Percentiles rank a stretch among this genome's conserved stretches.
Conservation (phyloP, 805 yeast species). For the Millerozyma miso region DNA sequence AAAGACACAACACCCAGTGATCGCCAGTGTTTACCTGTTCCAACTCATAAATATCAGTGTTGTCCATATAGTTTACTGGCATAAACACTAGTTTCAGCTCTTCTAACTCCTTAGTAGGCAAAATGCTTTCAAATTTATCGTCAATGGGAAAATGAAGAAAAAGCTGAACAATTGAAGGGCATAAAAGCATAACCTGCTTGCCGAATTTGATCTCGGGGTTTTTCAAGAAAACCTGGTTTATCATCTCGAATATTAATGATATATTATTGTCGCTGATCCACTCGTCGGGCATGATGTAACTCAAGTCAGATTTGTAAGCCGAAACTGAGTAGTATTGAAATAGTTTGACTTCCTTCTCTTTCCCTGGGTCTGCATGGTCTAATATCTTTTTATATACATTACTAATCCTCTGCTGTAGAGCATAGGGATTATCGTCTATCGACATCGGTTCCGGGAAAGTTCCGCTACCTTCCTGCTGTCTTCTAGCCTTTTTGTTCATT, state of each 20-base stretch:
- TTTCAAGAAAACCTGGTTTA: slow-evolving; percentile 20
- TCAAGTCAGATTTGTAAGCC: slow-evolving; percentile 54
- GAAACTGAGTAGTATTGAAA: slow-evolving; percentile 55
- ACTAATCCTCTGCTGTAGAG: slow-evolving; percentile 15
- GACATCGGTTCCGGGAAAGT: not conserved
- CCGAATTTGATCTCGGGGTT: slow-evolving; percentile 9
- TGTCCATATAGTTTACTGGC: slow-evolving; percentile 66
- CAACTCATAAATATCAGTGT: slow-evolving; percentile 28
- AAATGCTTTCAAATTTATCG: slow-evolving; percentile 12
- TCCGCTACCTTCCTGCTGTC: slow-evolving; percentile 9
- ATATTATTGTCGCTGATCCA: slow-evolving; percentile 76
- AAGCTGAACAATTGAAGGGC: slow-evolving; percentile 64
- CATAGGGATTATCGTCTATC: slow-evolving; percentile 10
- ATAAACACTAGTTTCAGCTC: slow-evolving; percentile 49
- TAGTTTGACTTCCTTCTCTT: slow-evolving; percentile 21
- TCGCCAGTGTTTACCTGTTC: slow-evolving; percentile 62
- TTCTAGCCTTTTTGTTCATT: slow-evolving; percentile 12
- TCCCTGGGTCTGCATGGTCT: slow-evolving; percentile 8
- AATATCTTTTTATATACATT: slow-evolving; percentile 13
- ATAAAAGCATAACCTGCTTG: slow-evolving; percentile 29
- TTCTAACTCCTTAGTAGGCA: slow-evolving; percentile 30
- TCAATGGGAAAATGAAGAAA: slow-evolving; percentile 44
- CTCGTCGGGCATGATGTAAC: slow-evolving; percentile 55
- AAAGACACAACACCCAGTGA: slow-evolving; percentile 70
- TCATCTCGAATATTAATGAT: slow-evolving; percentile 55